These are phyloP conservation scores for Rubia tinctorum DNA, from an alignment of 305 asterid species.

Conservation along the genomic window DNA sequence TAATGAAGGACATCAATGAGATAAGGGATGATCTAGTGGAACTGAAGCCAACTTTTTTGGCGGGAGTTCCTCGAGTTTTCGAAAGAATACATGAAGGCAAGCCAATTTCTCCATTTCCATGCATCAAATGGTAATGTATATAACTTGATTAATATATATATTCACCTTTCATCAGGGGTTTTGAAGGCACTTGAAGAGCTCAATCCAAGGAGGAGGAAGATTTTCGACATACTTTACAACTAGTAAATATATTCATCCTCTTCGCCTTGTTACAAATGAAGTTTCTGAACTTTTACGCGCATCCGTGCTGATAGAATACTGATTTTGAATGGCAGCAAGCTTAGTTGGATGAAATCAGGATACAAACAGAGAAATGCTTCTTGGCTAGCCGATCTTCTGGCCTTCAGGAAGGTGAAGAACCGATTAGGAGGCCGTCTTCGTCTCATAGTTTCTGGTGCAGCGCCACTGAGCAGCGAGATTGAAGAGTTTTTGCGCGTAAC, in stretches of 20 bases:
- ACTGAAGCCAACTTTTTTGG: constrained; percentile 90
- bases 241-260: constrained; percentile 31
- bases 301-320: constrained; percentile 9
- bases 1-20: constrained; percentile 69
- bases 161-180: constrained; percentile 46
- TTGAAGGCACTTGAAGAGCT: constrained; percentile 83
- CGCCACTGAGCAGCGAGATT: constrained; percentile 83
- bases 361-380: constrained; percentile 90
- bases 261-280: neutral
- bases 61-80: constrained; percentile 93
- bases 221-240: constrained; percentile 71
- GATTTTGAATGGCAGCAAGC: constrained; percentile 56
- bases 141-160: neutral
- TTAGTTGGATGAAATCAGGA: constrained; percentile 83
- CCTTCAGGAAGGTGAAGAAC: constrained; percentile 89
- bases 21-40: constrained; percentile 74
- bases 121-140: neutral
- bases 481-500: constrained; percentile 95
- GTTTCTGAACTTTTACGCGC: neutral
- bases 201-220: constrained; percentile 75
- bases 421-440: constrained; percentile 93
- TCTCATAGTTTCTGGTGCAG: constrained; percentile 91
- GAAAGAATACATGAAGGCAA: constrained; percentile 89
- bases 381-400: constrained; percentile 80
- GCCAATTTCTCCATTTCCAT: constrained; percentile 5